Evolutionary conservation across 1,139 yeast genomes (phyloP), one percentile per base, ranked within the genome.

Genomic region (Yamadazyma oceani): DNA sequence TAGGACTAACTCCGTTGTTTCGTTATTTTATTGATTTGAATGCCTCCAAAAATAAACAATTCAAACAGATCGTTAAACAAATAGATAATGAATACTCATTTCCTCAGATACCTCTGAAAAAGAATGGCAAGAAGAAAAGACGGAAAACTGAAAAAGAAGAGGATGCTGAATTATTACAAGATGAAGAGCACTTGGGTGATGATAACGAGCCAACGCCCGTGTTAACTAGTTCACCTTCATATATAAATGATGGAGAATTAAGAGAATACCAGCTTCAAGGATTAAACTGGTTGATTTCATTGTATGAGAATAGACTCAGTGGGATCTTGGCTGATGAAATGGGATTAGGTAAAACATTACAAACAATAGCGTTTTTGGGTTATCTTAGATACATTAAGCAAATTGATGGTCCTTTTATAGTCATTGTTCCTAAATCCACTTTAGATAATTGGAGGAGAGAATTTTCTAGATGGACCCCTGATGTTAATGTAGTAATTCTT

Each of bases 361-460:
- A 71, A 46, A 71, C 77, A 5, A 71, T 71, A 29, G 61, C 76
- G 5, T 90, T 92, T 52, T 66, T 92, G 39, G 97, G 96, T 1
- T 89, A 87, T 57, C 68, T 92, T 41, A 72, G 97, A 47, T 87
- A 86, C 53, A 71, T 83, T 41, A 81, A 81, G 48, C 77, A 80
- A 32, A 76, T 86, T n/a, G 81, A 80, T 41, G 98, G 98, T 0
- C 98, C 98, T 0, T 90, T 85, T 55, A 77, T 92, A 35, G 83
- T 92, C 17, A 85, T 90, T 49, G 97, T 90, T 0, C 98, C 98
- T 3, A 92, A 92, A 58, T 87, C 96, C 0, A 92, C 98, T 0
- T 67, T 92, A 42, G 96, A 92, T 58, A 92, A 92, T 60, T 92
- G 98, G 98, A 73, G 87, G 50, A 76, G 97, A 56, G 98, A 92